Percentiles rank a stretch among this genome's conserved stretches.
phyloP scores from a whole-genome alignment of 2,329 filamentous ascomycete genomes.

The Fusarium devonianum region DNA sequence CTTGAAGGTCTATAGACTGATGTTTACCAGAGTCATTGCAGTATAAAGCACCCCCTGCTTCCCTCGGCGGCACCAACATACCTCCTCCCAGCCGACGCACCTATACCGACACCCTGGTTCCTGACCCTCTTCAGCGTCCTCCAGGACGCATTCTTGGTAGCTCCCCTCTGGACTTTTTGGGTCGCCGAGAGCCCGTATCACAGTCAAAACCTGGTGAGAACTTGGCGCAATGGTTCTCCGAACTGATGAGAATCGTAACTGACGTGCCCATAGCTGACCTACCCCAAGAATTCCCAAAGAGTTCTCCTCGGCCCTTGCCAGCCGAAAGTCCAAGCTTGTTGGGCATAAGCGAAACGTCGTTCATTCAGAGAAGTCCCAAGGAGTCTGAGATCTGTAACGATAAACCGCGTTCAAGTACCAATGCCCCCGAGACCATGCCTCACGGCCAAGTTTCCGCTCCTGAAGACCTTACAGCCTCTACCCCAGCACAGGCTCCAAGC shows the following conservation, averaged over 20 bases:
- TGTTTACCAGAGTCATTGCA: constrained; percentile 5
- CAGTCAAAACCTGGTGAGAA: constrained; percentile 15
- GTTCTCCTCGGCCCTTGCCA: too few relatives aligned
- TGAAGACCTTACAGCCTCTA: neutral
- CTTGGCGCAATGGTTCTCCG: too few relatives aligned
- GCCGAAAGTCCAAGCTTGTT: too few relatives aligned
- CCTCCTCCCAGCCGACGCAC: constrained; percentile 31
- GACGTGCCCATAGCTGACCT: neutral
- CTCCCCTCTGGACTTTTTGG: constrained; percentile 35
- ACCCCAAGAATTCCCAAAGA: neutral
- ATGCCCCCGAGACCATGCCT: too few relatives aligned
- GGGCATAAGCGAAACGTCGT: too few relatives aligned
- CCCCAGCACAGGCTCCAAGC: neutral
- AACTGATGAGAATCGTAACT: too few relatives aligned
- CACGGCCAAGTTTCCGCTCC: too few relatives aligned
- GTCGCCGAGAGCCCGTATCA: constrained; percentile 12
- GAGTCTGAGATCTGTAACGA: too few relatives aligned
- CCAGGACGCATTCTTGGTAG: constrained; percentile 34
- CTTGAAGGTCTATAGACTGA: constrained; percentile 1
- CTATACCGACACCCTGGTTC: constrained; percentile 22
- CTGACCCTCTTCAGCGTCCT: constrained; percentile 9
- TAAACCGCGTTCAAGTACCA: too few relatives aligned
- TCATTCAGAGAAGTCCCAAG: too few relatives aligned
- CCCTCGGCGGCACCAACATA: neutral
- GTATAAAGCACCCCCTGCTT: constrained; percentile 5